These are phyloP conservation scores for Bryoerythrophyllum caledonicum DNA, from an alignment of 225 moss, liverwort and hornwort species.

Conservation along the genomic window DNA sequence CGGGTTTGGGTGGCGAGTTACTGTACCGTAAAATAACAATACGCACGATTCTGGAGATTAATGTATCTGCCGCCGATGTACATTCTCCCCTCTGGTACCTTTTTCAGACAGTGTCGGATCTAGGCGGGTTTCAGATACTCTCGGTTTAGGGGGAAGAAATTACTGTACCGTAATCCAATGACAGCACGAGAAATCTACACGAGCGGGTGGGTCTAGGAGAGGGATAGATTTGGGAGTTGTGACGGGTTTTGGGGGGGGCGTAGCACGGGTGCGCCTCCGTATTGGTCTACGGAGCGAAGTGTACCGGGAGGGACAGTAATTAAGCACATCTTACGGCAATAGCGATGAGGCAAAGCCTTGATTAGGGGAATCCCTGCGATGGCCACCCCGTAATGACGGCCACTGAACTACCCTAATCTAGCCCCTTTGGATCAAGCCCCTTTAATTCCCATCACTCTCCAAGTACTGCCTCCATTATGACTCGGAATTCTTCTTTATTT, in stretches of 20 bases:
- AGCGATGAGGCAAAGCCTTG: constrained; percentile 19
- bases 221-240: not conserved
- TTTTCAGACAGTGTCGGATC: not conserved
- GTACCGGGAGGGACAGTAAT: not conserved
- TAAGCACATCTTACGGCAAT: constrained; percentile 5
- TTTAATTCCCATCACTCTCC: not conserved
- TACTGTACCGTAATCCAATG: too few species aligned
- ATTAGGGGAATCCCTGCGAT: constrained; percentile 15
- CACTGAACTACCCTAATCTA: constrained; percentile 19
- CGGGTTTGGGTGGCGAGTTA: too few species aligned
- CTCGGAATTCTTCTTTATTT: not conserved
- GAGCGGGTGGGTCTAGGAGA: too few species aligned
- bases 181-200: not conserved
- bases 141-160: not conserved
- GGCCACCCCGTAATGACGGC: not conserved
- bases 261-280: constrained; percentile 17
- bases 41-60: too few species aligned
- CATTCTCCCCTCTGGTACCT: not conserved
- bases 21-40: too few species aligned
- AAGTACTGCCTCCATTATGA: constrained; percentile 12
- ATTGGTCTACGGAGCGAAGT: not conserved
- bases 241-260: not conserved
- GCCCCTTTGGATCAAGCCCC: not conserved
- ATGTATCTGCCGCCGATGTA: not conserved
- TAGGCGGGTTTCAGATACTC: not conserved